Conservation (phyloP, 108 stramenopile species). For the Cyclotella atomus region DNA sequence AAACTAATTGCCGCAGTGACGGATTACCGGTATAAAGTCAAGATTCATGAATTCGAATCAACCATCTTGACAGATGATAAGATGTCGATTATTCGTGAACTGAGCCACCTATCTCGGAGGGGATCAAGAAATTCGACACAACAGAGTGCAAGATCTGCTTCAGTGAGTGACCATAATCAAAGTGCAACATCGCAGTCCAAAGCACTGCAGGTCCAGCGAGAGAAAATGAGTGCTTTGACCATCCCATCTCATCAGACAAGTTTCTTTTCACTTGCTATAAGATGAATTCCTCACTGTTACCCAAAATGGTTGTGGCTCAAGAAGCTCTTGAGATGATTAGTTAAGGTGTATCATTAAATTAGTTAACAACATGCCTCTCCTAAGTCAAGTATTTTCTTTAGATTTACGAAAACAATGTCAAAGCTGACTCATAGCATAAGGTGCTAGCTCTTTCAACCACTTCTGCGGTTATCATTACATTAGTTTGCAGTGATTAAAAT, state of each 20-base stretch:
- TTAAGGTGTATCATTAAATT: no score
- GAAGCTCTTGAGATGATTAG: no score
- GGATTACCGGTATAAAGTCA: slow-evolving; percentile 78
- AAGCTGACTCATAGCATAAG: no score
- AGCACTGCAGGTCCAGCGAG: slow-evolving; percentile 10
- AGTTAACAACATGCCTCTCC: no score
- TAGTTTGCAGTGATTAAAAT: no score
- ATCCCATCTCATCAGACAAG: neutral
- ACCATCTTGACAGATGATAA: slow-evolving; percentile 61
- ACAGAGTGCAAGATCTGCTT: neutral
- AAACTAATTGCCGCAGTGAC: slow-evolving; percentile 81
- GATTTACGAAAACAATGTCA: no score
- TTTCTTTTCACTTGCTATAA: slow-evolving; percentile 24
- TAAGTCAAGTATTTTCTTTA: no score
- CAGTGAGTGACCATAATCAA: neutral
- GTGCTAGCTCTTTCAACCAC: no score
- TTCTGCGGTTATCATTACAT: neutral
- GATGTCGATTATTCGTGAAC: slow-evolving; percentile 62
- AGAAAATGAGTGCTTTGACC: neutral
- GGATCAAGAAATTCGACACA: slow-evolving; percentile 39
- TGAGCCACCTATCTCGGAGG: slow-evolving; percentile 65
- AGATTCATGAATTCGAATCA: slow-evolving; percentile 67
- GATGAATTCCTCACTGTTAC: neutral
- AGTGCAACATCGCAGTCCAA: neutral
- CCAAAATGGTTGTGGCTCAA: no score